Evolutionary conservation across 164 flowering plant genomes (phyloP), one percentile per base, ranked within the genome.

Genomic region (Piper betle): DNA sequence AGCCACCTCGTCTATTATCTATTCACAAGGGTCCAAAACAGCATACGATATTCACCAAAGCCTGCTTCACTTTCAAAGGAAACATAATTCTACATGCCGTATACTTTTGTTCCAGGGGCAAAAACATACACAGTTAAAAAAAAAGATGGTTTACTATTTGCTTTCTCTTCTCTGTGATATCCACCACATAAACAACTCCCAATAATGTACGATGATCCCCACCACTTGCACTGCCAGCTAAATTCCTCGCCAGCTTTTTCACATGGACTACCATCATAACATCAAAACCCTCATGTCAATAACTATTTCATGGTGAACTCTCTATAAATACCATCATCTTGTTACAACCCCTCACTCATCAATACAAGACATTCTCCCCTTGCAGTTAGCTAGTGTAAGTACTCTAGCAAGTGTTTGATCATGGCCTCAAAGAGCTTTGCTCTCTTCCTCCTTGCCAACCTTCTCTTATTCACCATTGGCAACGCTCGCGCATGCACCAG

Each of bases 391-490:
- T 18, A 25, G 33, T 25, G 33, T 25, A 25, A 25, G 33, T 25
- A 25, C 33, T 25, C 1, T 25, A 25, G 33, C 33, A 25, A 41
- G 39, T 12, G 59, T 60, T 50, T 48, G 59, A 64, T 68, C 48
- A 84, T 84, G 86, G 83, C 62, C 62, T 74, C 82, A 53, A 82
- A 68, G 67, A 74, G 54, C 55, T 39, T 73, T 58, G 80, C 85
- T 53, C 74, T 81, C 19, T 68, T 84, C 68, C 68, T 84, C 52
- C 20, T 62, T 8, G 63, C 81, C 61, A 82, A 81, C 76, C 66
- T 82, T 39, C 75, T 79, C 59, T 77, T 80, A 68, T 79, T 79
- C 65, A 18, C 79, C 56, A 59, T 79, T 5, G 71, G 67, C 6
- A 65, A 68, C 59, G 74, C 81, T 4, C 56, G 62, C 42, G 25